Percentiles rank a stretch among this genome's conserved stretches.
Conservation (phyloP, 176 grass and related monocot genomes). For the Musa troglodytarum region DNA sequence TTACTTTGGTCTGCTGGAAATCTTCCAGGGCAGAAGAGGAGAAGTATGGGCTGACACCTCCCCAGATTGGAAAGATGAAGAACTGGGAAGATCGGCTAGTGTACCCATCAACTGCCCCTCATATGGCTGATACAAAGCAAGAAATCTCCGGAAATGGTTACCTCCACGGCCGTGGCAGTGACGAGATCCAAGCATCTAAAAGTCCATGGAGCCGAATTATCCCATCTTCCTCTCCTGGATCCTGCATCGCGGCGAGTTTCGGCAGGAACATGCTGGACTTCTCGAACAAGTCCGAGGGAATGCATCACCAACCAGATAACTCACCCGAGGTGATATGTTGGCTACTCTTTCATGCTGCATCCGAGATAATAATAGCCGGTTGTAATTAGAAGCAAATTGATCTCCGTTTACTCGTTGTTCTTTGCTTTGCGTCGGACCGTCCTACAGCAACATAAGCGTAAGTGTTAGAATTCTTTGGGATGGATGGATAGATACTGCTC, state of each 20-base stretch:
- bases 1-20: too few relatives aligned
- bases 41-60: conserved; percentile 9
- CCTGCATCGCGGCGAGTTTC: conserved; percentile 50
- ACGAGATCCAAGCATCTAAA: conserved; percentile 43
- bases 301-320: conserved; percentile 52
- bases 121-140: conserved; percentile 21
- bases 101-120: conserved; percentile 21
- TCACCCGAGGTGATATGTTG: conserved; percentile 53
- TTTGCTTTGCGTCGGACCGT: background rate
- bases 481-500: too few relatives aligned
- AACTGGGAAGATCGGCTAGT: conserved; percentile 36
- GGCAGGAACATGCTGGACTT: conserved; percentile 65
- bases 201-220: conserved; percentile 60
- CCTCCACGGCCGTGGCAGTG: conserved; percentile 20
- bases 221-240: conserved; percentile 44
- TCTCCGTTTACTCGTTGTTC: background rate
- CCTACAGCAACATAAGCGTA: background rate
- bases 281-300: conserved; percentile 41
- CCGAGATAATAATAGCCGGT: too few relatives aligned
- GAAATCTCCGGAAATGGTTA: background rate
- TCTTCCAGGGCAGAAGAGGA: background rate
- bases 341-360: too few relatives aligned
- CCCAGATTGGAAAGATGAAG: conserved; percentile 28
- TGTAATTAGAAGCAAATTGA: too few relatives aligned
- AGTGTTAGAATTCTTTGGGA: background rate